phyloP scores from a whole-genome alignment of 1,284 basidiomycete species.

The Leccinum griseonigrum region DNA sequence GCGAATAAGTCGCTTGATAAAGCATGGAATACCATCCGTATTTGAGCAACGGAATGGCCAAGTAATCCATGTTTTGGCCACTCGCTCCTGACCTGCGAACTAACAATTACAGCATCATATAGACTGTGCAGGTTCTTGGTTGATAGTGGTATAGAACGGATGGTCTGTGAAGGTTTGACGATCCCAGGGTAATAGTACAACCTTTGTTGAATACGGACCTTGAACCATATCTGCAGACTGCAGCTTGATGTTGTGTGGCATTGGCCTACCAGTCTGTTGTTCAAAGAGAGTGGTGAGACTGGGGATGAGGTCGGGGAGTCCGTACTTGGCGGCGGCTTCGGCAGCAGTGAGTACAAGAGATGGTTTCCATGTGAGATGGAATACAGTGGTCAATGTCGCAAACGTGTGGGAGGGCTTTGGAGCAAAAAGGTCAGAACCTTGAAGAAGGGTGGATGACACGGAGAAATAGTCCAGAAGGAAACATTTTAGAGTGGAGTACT shows the following conservation, averaged over 20 bases:
- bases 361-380: constrained; percentile 7
- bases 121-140: background rate
- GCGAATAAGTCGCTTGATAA: background rate
- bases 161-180: background rate
- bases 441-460: background rate
- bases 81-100: background rate
- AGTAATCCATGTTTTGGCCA: background rate
- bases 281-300: background rate
- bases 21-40: background rate
- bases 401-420: constrained; percentile 3
- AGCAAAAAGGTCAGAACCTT: background rate
- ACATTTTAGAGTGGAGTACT: background rate
- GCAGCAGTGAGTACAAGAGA: background rate
- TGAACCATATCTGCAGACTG: constrained; percentile 5
- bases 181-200: background rate
- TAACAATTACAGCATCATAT: background rate
- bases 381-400: constrained; percentile 1
- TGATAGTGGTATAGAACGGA: background rate
- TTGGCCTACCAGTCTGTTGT: background rate
- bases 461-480: constrained; percentile 7
- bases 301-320: constrained; percentile 3
- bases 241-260: background rate
- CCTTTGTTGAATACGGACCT: background rate
- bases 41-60: background rate
- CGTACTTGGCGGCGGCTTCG: background rate